Percentiles rank a stretch among this genome's conserved stretches.
These are phyloP conservation scores for Barnettozyma vustinii DNA, from an alignment of 805 yeast species.

Conservation along the genomic window DNA sequence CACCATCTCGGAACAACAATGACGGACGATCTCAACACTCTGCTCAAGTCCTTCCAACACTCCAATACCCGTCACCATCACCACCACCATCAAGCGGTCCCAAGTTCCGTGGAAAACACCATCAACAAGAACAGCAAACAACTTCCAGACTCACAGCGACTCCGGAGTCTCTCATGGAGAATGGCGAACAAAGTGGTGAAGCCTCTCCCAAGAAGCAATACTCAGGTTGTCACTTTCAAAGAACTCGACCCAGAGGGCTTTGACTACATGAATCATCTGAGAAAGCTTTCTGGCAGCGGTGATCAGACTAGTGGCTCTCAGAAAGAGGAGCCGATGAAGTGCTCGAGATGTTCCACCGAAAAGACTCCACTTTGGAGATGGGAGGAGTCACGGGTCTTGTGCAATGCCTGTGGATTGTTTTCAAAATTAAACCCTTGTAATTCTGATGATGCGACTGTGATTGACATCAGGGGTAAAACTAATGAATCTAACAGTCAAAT, in stretches of 20 bases:
- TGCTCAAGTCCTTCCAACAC: background rate
- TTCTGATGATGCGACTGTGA: background rate
- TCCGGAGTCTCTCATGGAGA: background rate
- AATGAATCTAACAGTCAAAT: background rate
- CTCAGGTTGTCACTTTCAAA: background rate
- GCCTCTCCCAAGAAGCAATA: background rate
- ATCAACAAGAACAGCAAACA: background rate
- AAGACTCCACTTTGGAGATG: background rate
- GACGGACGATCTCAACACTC: background rate
- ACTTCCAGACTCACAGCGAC: background rate
- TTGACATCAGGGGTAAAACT: background rate
- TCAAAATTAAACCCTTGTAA: background rate
- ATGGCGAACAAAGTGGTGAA: slow-evolving; percentile 2
- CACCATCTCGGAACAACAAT: background rate
- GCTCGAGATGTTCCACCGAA: slow-evolving; percentile 1
- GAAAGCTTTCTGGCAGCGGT: background rate
- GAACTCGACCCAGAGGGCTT: background rate
- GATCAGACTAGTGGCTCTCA: background rate
- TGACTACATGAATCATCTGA: background rate
- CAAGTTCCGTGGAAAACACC: background rate
- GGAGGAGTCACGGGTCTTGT: background rate
- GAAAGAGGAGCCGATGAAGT: background rate
- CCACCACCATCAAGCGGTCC: background rate
- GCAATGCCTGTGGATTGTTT: background rate
- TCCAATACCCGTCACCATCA: background rate